Percentiles rank a stretch among this genome's conserved stretches.
These are phyloP conservation scores for Penicillium ochrochloron DNA, from an alignment of 495 filamentous ascomycete genomes.

Conservation along the genomic window DNA sequence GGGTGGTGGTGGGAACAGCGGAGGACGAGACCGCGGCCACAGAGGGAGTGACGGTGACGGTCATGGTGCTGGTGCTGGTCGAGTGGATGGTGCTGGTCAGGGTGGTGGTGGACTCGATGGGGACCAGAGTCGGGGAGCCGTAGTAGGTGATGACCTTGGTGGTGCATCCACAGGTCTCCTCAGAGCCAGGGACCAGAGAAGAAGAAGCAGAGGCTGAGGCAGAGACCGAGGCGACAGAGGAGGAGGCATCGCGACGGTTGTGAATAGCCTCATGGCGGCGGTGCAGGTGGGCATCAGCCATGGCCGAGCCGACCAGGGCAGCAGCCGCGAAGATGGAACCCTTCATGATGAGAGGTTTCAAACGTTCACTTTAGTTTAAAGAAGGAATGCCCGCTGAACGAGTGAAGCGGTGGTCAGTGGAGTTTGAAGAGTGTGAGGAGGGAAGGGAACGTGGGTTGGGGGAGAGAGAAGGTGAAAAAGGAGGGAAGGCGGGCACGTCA, in stretches of 20 bases:
- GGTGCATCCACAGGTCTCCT: slow-evolving; percentile 66
- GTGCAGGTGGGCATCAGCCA: slow-evolving; percentile 62
- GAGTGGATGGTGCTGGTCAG: slow-evolving; percentile 44
- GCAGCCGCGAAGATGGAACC: slow-evolving; percentile 67
- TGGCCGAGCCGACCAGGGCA: slow-evolving; percentile 65
- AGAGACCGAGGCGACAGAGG: slow-evolving; percentile 22
- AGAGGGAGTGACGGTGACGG: slow-evolving; percentile 27
- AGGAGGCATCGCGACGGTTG: slow-evolving; percentile 42
- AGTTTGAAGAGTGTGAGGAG: slow-evolving; percentile 42
- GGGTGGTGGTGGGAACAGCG: slow-evolving; percentile 15
- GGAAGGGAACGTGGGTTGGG: slow-evolving; percentile 46
- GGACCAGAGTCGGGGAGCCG: slow-evolving; percentile 59
- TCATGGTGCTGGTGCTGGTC: slow-evolving; percentile 47
- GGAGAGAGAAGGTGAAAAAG: slow-evolving; percentile 31
- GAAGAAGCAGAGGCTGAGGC: slow-evolving; percentile 41
- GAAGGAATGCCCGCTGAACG: slow-evolving; percentile 94
- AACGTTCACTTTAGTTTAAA: slow-evolving; percentile 25
- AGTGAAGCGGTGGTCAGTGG: slow-evolving; percentile 85
- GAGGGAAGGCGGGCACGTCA: slow-evolving; percentile 46
- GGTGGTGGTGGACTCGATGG: slow-evolving; percentile 30
- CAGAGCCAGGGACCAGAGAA: slow-evolving; percentile 33
- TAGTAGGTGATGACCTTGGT: slow-evolving; percentile 67
- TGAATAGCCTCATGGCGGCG: slow-evolving; percentile 65
- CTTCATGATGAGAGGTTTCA: slow-evolving; percentile 64
- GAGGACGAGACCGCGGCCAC: slow-evolving; percentile 14